Base-by-base conservation (phyloP, 352 stramenopile genomes). In the Plasmopara viticola region DNA sequence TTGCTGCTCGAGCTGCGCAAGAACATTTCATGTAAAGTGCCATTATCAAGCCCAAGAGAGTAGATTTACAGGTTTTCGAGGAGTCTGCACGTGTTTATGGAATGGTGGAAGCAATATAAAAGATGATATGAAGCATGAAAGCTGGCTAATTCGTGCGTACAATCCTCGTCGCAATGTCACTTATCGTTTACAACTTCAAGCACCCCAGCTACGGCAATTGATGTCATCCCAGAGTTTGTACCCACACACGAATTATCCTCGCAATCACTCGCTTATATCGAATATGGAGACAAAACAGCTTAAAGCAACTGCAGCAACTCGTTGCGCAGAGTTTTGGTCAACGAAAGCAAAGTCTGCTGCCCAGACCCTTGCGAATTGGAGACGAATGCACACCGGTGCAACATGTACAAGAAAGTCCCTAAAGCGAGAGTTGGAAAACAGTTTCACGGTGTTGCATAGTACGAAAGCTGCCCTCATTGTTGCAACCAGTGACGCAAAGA, bases 81-180 rank as follows among this genome's bases (percentile, higher is more conserved):
- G 60, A 1, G 65, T 85, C 35, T 89, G 78, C 29, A 74, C 62
- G 5, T 89, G 78, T 43, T 49, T 20, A 29, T 49, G 78, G 13
- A 75, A 77, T 39, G 53, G 58, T 33, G 63, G 53, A 9, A 53
- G 17, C 28, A 34, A 58, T 46, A 46, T 40, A 35, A 20, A 56
- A 12, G 20, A 20, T 15, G 42, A 41, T 34, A 31, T 9, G 9
- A 25, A 6, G 9, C 37, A 2, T 12, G 72, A 79, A 41, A 67
- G 53, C 15, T 82, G 79, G 79, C 17, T 92, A 3, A 55, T 92
- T 49, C 74, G 77, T 31, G 82, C 72, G 10, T 92, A 92, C 50
- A 90, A 70, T 39, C 64, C 82, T 2, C 53, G 28, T 14, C 81
- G 53, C 42, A 87, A 81, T 42, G 38, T 59, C 8, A 53, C 79